Percentiles rank a stretch among this genome's conserved stretches.
phyloP scores from a whole-genome alignment of 805 yeast species.

The Hanseniaspora hatyaiensis region DNA sequence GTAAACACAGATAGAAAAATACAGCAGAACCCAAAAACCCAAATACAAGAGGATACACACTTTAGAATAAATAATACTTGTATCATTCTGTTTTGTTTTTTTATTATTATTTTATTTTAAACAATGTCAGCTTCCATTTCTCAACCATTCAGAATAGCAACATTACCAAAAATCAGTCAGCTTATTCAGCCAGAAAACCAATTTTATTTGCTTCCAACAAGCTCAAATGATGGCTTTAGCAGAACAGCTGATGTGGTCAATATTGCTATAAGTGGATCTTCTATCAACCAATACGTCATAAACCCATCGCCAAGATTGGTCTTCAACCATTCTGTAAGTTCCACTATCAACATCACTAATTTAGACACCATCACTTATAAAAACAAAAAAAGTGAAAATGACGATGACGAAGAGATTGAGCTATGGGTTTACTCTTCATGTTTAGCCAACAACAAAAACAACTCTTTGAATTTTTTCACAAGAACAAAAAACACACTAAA shows the following conservation, averaged over 20 bases:
- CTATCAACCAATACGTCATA: constrained; percentile 28
- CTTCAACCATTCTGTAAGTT: constrained; percentile 27
- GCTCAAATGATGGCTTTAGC: constrained; percentile 20
- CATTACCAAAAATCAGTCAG: constrained; percentile 27
- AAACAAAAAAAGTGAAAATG: constrained; percentile 14
- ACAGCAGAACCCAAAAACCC: too few relatives aligned
- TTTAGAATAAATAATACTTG: too few relatives aligned
- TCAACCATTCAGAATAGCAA: constrained; percentile 29
- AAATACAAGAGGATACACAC: too few relatives aligned
- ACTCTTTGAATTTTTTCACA: constrained; percentile 20
- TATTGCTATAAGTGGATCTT: constrained; percentile 29
- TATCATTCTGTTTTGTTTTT: too few relatives aligned
- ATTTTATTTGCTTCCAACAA: constrained; percentile 22
- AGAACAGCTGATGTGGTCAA: constrained; percentile 25
- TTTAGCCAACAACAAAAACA: constrained; percentile 20
- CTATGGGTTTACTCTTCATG: constrained; percentile 23
- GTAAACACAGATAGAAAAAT: too few relatives aligned
- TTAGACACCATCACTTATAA: constrained; percentile 22
- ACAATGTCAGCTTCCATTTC: constrained; percentile 22
- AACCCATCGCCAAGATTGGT: constrained; percentile 31
- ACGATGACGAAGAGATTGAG: constrained; percentile 18
- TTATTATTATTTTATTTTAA: background rate
- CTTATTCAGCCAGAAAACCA: constrained; percentile 24
- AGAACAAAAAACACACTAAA: constrained; percentile 16
- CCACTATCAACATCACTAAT: constrained; percentile 28